phyloP scores from a whole-genome alignment of 257 asterid species.

The Solanum rostratum region DNA sequence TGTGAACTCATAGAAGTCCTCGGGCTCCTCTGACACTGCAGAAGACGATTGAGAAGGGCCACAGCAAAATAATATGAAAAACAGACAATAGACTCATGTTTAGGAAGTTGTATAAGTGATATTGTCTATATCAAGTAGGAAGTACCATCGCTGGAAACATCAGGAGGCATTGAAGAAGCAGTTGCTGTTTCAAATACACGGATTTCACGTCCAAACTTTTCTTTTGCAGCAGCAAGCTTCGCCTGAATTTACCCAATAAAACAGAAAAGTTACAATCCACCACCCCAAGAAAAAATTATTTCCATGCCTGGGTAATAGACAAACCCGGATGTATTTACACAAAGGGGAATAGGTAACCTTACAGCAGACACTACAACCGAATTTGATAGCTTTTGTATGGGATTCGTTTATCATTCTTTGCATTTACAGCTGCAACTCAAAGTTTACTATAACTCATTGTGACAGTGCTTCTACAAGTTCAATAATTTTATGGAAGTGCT shows the following conservation, averaged over 20 bases:
- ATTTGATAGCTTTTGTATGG: background rate
- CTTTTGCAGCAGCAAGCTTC: constrained; percentile 76
- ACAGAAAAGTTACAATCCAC: background rate
- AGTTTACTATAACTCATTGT: background rate
- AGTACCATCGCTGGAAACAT: constrained; percentile 43
- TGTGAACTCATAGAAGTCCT: constrained; percentile 84
- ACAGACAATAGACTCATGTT: background rate
- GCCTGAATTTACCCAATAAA: constrained; percentile 26
- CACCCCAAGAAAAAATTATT: background rate
- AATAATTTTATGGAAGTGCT: background rate
- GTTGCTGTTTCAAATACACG: constrained; percentile 63
- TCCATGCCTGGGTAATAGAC: background rate
- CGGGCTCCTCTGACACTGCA: constrained; percentile 51
- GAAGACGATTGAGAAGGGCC: background rate
- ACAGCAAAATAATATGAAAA: background rate
- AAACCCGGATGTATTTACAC: background rate
- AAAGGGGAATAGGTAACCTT: background rate
- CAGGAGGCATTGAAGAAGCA: constrained; percentile 37
- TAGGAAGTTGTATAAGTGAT: background rate
- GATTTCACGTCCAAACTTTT: constrained; percentile 69
- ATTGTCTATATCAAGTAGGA: background rate
- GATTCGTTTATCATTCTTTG: background rate
- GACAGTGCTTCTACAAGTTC: background rate
- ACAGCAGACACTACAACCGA: background rate
- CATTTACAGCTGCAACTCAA: background rate